Evolutionary conservation across 352 stramenopile genomes (phyloP), one percentile per base, ranked within the genome.

Genomic region (Pythium chondricola): DNA sequence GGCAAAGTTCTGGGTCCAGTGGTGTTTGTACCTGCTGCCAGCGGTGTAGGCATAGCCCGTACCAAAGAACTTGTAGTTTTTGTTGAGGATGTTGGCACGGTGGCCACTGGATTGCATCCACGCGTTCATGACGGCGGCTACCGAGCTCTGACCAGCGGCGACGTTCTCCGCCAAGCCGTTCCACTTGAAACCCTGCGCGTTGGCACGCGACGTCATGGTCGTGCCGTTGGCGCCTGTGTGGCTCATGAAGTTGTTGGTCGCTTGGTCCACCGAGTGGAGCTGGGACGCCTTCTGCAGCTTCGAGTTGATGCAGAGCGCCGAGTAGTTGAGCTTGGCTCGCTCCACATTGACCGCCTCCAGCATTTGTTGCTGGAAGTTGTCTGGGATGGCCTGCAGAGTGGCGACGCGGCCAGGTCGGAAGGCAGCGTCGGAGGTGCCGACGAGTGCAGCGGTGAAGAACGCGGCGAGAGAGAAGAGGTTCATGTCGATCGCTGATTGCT

Each of bases 91-190:
- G 29, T 33, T 33, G 29, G 29, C 29, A 48, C 60, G 39, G 37
- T 85, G 73, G 6, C 36, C 48, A 1, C 43, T 53, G 13, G 73
- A 85, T 20, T 47, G 65, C 68, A 82, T 82, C 73, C 70, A 85
- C n/a, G 60, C 46, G 11, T 46, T 43, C 52, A 85, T 60, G 2
- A 78, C 73, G 9, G 16, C 48, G 10, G 38, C 39, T 20, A 85
- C 66, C 14, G 62, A 52, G 6, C 38, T 17, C 29, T 83, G 70
- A 3, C 70, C 73, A 1, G 65, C 65, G 1, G 70, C 73, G 4
- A 80, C 59, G 56, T 85, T 85, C 56, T 85, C 73, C 0, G 54
- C 66, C 20, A 70, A 31, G 7, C 10, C 37, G n/a, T 40, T 59
- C 58, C 57, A 68, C 9, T 47, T 43, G 50, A 66, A 74, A 0